These are phyloP conservation scores for Tetramitus jugosus DNA, from an alignment of 208 protist genomes.

Conservation along the genomic window DNA sequence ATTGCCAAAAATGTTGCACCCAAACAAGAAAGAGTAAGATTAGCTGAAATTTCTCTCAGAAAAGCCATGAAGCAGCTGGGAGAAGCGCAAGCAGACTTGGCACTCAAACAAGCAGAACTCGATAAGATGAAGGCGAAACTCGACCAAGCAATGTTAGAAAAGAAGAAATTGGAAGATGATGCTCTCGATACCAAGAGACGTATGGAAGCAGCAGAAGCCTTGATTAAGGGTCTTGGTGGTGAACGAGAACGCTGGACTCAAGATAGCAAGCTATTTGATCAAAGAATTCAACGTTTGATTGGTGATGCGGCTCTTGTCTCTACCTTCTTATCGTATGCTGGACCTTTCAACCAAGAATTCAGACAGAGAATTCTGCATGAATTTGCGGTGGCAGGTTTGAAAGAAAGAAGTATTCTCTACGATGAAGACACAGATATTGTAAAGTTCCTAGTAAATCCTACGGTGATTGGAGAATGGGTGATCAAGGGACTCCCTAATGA, in stretches of 20 bases:
- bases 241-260: slow-evolving; percentile 60
- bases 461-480: slow-evolving; percentile 61
- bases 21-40: slow-evolving; percentile 44
- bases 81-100: slow-evolving; percentile 49
- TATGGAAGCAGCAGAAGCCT: slow-evolving; percentile 52
- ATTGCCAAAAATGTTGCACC: slow-evolving; percentile 62
- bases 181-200: slow-evolving; percentile 53
- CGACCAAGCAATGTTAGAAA: slow-evolving; percentile 42
- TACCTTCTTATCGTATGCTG: slow-evolving; percentile 66
- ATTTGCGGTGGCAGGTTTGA: slow-evolving; percentile 46
- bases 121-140: slow-evolving; percentile 53
- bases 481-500: slow-evolving; percentile 69
- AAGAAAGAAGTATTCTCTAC: slow-evolving; percentile 44
- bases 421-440: slow-evolving; percentile 49
- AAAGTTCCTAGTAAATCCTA: slow-evolving; percentile 52
- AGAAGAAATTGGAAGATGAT: slow-evolving; percentile 60
- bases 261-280: slow-evolving; percentile 52
- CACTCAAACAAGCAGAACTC: slow-evolving; percentile 55
- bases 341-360: slow-evolving; percentile 71
- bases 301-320: slow-evolving; percentile 59
- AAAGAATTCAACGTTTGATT: slow-evolving; percentile 53
- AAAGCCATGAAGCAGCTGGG: slow-evolving; percentile 44
- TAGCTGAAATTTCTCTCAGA: slow-evolving; percentile 44
- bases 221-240: slow-evolving; percentile 55
- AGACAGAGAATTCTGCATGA: slow-evolving; percentile 44